These are phyloP conservation scores for Lentinula guzmanii DNA, from an alignment of 768 basidiomycete genomes.

Conservation along the genomic window DNA sequence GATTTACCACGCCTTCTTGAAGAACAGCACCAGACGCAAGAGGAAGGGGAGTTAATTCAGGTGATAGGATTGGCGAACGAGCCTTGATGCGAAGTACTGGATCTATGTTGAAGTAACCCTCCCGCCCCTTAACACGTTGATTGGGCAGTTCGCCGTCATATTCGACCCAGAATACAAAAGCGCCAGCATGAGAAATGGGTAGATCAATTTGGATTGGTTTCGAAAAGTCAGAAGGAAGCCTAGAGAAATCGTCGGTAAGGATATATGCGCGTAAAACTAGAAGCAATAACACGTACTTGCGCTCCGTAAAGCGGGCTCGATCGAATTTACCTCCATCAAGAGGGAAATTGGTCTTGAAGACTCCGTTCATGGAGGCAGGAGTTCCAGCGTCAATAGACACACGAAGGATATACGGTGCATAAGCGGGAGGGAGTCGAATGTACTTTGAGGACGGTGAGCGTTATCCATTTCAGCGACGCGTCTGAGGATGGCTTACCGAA, in stretches of 20 bases:
- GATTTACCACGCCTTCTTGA: constrained; percentile 46
- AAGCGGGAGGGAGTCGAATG: constrained; percentile 90
- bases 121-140: constrained; percentile 70
- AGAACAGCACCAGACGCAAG: constrained; percentile 47
- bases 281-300: constrained; percentile 50
- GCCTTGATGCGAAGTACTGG: constrained; percentile 75
- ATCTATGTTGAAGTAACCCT: constrained; percentile 96
- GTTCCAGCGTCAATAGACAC: constrained; percentile 92
- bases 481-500: constrained; percentile 48
- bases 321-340: constrained; percentile 86
- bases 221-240: constrained; percentile 80
- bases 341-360: constrained; percentile 96
- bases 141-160: constrained; percentile 62
- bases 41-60: constrained; percentile 44
- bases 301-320: constrained; percentile 66
- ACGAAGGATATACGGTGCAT: constrained; percentile 83
- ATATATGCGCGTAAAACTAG: constrained; percentile 14
- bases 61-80: constrained; percentile 67
- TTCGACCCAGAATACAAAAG: constrained; percentile 93
- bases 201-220: constrained; percentile 93
- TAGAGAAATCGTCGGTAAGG: constrained; percentile 21
- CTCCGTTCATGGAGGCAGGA: constrained; percentile 81
- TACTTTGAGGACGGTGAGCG: constrained; percentile 48
- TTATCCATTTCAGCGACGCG: constrained; percentile 7
- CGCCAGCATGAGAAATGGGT: constrained; percentile 94